Evolutionary conservation across 345 rosid species (phyloP), one percentile per base, ranked within the genome.

Genomic region (Syzygium aromaticum): DNA sequence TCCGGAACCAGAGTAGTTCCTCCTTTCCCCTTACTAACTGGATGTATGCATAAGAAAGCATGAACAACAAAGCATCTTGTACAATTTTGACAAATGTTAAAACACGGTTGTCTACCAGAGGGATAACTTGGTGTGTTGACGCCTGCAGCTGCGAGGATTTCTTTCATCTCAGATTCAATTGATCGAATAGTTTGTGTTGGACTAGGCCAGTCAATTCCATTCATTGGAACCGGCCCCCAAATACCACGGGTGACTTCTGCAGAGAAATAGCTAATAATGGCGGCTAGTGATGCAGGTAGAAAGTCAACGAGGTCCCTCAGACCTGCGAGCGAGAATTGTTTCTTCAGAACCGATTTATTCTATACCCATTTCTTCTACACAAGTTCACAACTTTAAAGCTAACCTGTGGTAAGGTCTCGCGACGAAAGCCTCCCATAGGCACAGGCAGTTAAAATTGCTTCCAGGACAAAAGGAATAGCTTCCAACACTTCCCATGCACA

Each of bases 181-280:
- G 89, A 87, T 8, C 93, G 84, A 87, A 95, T 93, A 57, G 86
- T 87, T 57, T 90, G 86, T 38, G 93, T 88, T 54, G 97, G 97
- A 92, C 95, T 94, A 46, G 97, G 97, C 97, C 97, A 94, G 85
- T 94, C 97, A 52, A 87, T 92, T 87, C 97, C 97, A 89, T 94
- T 94, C 95, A 94, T 94, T 14, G 91, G 92, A 84, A 94, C 97
- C 85, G 91, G 92, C 89, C 93, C 92, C 97, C 95, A 94, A 38
- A 91, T 88, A 80, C 95, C 97, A 59, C 95, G 95, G 84, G 90
- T 94, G 51, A 92, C 88, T 90, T 95, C 97, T 49, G 95, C 95
- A 49, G 95, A 88, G 85, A 94, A 94, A 87, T 94, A 94, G 89
- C 91, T 95, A 86, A 93, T 87, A 83, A 95, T 91, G 46, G 87